phyloP scores from a whole-genome alignment of 345 rosid species.

The Kernera saxatilis region DNA sequence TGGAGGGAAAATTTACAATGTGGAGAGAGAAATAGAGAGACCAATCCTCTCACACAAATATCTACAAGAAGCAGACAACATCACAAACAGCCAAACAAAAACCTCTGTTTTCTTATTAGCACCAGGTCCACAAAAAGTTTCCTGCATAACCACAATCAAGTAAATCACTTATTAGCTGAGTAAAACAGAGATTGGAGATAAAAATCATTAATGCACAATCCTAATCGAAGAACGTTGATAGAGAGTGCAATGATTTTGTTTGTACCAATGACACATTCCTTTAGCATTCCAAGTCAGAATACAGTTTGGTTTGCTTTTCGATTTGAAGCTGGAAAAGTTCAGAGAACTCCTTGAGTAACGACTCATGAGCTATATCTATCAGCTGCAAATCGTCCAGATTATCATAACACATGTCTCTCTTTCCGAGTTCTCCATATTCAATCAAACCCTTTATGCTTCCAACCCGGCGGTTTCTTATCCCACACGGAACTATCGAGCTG shows the following conservation, averaged over 20 bases:
- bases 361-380: slow-evolving; percentile 41
- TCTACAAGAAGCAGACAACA: slow-evolving; percentile 13
- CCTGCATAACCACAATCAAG: neutral
- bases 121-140: slow-evolving; percentile 1
- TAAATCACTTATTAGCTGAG: neutral
- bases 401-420: neutral
- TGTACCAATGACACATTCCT: neutral
- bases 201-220: neutral
- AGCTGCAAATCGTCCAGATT: slow-evolving; percentile 32
- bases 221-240: neutral
- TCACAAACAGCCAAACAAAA: slow-evolving; percentile 21
- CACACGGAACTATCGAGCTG: slow-evolving; percentile 67
- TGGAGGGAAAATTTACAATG: neutral
- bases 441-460: slow-evolving; percentile 58
- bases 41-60: neutral
- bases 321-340: slow-evolving; percentile 63
- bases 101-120: neutral
- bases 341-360: slow-evolving; percentile 58
- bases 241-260: neutral
- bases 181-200: neutral
- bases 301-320: slow-evolving; percentile 10
- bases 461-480: slow-evolving; percentile 57
- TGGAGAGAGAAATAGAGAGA: slow-evolving; percentile 13
- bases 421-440: neutral
- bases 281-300: neutral